Percentiles rank a stretch among this genome's conserved stretches.
Conservation (phyloP, 1,139 yeast species). For the Taphrina sp. region DNA sequence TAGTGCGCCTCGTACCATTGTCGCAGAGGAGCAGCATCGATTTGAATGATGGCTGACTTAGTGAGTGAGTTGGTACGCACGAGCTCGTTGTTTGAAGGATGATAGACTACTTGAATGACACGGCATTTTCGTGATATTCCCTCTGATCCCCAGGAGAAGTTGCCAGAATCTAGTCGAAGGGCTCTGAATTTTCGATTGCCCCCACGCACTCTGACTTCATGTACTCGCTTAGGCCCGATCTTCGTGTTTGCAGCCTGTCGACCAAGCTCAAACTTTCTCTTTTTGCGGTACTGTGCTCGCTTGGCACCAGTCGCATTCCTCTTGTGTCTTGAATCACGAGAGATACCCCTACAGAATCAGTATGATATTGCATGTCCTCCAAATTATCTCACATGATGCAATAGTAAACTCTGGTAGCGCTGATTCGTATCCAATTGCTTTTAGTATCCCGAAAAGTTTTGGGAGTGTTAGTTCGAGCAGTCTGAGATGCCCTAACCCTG, state of each 20-base stretch:
- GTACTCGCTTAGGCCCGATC: conserved; percentile 96
- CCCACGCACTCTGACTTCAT: conserved; percentile 99
- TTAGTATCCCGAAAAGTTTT: background rate
- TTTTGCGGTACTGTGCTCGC: conserved; percentile 99
- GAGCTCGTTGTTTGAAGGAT: conserved; percentile 99
- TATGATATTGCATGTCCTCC: too few species aligned
- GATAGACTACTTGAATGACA: conserved; percentile 96
- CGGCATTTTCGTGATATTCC: conserved; percentile 99
- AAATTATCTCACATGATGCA: too few species aligned
- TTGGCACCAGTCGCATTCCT: conserved; percentile 99
- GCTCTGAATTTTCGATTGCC: conserved; percentile 99
- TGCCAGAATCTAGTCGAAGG: conserved; percentile 97
- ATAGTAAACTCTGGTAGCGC: background rate
- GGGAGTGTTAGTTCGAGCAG: too few species aligned
- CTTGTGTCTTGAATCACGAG: conserved; percentile 99
- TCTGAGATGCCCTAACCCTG: too few species aligned
- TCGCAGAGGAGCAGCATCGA: conserved; percentile 99
- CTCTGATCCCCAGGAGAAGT: conserved; percentile 99
- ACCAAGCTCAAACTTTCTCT: conserved; percentile 99
- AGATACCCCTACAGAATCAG: conserved; percentile 80
- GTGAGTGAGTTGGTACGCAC: conserved; percentile 99
- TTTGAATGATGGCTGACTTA: conserved; percentile 97
- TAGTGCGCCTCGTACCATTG: conserved; percentile 99
- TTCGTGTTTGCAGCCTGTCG: conserved; percentile 99
- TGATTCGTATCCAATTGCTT: background rate